Evolutionary conservation across 495 filamentous ascomycete genomes (phyloP), one percentile per base, ranked within the genome.

Genomic region (Penicillium cataractarum): DNA sequence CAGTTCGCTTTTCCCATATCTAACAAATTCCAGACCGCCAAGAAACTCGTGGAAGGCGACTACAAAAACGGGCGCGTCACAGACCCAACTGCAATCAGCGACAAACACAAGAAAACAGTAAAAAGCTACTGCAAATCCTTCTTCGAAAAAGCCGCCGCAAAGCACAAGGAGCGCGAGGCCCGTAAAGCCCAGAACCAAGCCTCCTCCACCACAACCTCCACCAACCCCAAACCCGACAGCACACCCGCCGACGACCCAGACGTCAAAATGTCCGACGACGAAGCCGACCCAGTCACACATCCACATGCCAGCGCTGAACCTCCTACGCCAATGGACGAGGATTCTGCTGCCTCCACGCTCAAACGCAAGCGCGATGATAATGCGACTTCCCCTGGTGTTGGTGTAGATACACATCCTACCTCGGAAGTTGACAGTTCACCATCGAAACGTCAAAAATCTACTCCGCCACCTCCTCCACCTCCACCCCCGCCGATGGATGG

Each of bases 21-120:
- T 56, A 26, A 64, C 39, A 26, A 31, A 32, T 17, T 10, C 31
- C 10, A 88, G 86, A 81, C 86, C 19, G 86, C 88, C 59, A 96
- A 94, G 73, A 96, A 92, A 71, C 81, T 97, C 29, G 92, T 96
- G 31, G 86, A 88, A 27, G 92, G 91, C 0, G 93, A 97, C 70
- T 97, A 90, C 79, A 97, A 96, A 74, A 86, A 93, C 66, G 83
- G 85, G 42, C 88, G 90, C 4, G 92, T 97, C 10, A 81, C 87
- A 22, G 90, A 97, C 66, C 93, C 92, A 4, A 91, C 86, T n/a
- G 82, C 84, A 52, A 88, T 97, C 65, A 83, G 83, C n/a, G 77
- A 86, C 31, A 92, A 90, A 65, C 91, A 94, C 67, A 87, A 89
- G 66, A 89, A 87, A 73, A 90, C 91, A 60, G 86, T 97, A 33